A percentile compares a stretch with the other conserved stretches of the same genome.
phyloP scores from a whole-genome alignment of 768 basidiomycete genomes.

The Phaffia tasmanica region DNA sequence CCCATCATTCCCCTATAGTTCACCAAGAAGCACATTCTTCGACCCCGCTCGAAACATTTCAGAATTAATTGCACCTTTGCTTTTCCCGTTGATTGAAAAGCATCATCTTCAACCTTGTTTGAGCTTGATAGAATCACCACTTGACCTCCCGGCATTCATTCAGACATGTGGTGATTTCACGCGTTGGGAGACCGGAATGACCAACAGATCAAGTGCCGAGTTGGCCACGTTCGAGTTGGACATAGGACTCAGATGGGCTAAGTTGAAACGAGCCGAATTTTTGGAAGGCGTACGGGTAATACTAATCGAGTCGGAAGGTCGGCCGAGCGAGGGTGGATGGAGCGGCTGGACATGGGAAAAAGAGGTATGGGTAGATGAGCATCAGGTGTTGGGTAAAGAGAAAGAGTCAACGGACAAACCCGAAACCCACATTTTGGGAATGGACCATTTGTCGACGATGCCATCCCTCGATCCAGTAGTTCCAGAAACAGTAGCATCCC shows the following conservation, averaged over 20 bases:
- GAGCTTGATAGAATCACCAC: background rate
- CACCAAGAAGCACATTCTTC: background rate
- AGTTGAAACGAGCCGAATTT: slow-evolving; percentile 7
- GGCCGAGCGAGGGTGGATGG: background rate
- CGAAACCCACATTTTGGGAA: background rate
- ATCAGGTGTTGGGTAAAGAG: background rate
- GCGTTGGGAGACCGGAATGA: background rate
- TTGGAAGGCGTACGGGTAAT: background rate
- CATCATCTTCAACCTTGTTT: slow-evolving; percentile 11
- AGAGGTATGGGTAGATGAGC: slow-evolving; percentile 6
- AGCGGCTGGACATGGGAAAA: slow-evolving; percentile 3
- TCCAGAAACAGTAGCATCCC: background rate
- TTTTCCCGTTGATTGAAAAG: slow-evolving; percentile 11
- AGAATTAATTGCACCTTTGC: background rate
- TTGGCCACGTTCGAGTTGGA: slow-evolving; percentile 2
- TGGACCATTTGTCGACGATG: slow-evolving; percentile 10
- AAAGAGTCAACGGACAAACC: slow-evolving; percentile 1
- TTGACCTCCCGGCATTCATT: slow-evolving; percentile 9
- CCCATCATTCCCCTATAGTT: slow-evolving; percentile 1
- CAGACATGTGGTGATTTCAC: background rate
- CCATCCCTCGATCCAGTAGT: background rate
- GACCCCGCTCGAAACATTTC: background rate
- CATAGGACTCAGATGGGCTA: slow-evolving; percentile 10
- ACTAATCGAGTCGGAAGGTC: background rate
- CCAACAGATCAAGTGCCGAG: background rate